Conservation (phyloP, 768 basidiomycete species). For the Mycena capillaripes region DNA sequence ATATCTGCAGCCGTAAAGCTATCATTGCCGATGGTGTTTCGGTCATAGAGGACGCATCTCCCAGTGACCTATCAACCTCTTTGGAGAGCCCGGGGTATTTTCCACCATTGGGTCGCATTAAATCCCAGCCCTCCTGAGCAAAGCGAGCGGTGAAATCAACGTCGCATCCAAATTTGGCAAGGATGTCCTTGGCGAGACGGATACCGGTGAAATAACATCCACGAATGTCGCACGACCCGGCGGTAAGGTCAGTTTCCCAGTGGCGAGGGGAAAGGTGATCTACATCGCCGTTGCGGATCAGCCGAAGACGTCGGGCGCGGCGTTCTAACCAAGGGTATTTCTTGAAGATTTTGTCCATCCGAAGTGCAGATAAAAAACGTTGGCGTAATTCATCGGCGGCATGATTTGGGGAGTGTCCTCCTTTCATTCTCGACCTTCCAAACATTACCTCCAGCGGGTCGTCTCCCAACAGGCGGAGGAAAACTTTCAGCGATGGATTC, state of each 20-base stretch:
- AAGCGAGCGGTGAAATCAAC: too few species aligned
- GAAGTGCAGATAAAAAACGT: neutral
- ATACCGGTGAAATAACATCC: neutral
- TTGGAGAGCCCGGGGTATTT: too few species aligned
- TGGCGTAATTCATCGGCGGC: neutral
- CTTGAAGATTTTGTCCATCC: conserved; percentile 15
- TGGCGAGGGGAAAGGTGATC: conserved; percentile 26
- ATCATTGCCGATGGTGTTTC: too few species aligned
- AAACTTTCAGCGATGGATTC: conserved; percentile 19
- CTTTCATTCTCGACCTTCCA: conserved; percentile 33
- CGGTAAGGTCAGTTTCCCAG: conserved; percentile 10
- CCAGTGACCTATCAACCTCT: too few species aligned
- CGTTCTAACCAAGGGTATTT: conserved; percentile 24
- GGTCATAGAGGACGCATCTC: too few species aligned
- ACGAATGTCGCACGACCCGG: conserved; percentile 5
- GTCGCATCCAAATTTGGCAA: neutral
- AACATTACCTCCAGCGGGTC: conserved; percentile 37
- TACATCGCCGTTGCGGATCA: conserved; percentile 11
- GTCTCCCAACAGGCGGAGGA: conserved; percentile 31
- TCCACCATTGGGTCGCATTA: too few species aligned
- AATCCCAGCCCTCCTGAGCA: too few species aligned
- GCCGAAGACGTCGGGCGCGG: conserved; percentile 15
- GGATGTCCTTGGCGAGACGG: neutral
- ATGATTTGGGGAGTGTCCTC: conserved; percentile 26
- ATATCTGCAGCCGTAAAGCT: too few species aligned